Conservation (phyloP, 2,329 filamentous ascomycete genomes). For the Fusarium xylarioides region DNA sequence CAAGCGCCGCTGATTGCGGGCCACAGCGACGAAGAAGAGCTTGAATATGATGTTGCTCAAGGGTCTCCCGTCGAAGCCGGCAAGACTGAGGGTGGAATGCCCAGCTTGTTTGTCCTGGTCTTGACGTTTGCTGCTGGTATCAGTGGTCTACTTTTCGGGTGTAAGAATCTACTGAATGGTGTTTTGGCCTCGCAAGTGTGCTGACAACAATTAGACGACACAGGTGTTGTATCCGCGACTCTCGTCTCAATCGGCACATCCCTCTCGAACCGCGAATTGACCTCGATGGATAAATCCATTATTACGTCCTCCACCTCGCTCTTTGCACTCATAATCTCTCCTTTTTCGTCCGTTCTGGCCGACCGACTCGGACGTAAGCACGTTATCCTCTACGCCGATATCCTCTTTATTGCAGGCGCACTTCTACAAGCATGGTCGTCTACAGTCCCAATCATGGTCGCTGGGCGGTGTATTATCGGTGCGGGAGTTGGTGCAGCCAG, state of each 20-base stretch:
- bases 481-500: constrained; percentile 78
- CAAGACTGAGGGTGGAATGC: constrained; percentile 45
- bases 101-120: constrained; percentile 66
- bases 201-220: constrained; percentile 61
- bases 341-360: constrained; percentile 70
- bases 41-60: constrained; percentile 44
- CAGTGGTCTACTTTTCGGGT: constrained; percentile 74
- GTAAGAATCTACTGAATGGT: constrained; percentile 51
- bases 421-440: constrained; percentile 68
- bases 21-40: constrained; percentile 45
- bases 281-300: constrained; percentile 73
- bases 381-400: constrained; percentile 70
- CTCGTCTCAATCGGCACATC: constrained; percentile 70
- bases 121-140: constrained; percentile 73
- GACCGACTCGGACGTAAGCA: constrained; percentile 68
- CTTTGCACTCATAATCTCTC: constrained; percentile 70
- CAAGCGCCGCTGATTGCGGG: constrained; percentile 52
- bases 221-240: constrained; percentile 74
- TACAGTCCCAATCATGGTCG: constrained; percentile 71
- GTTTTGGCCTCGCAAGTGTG: not conserved
- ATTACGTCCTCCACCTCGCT: constrained; percentile 76
- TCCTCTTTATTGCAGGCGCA: constrained; percentile 75
- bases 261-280: constrained; percentile 65
- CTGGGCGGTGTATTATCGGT: constrained; percentile 75
- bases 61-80: constrained; percentile 36